Percentiles rank a stretch among this genome's conserved stretches.
phyloP scores from a whole-genome alignment of 768 basidiomycete genomes.

The Amanita muscaria region DNA sequence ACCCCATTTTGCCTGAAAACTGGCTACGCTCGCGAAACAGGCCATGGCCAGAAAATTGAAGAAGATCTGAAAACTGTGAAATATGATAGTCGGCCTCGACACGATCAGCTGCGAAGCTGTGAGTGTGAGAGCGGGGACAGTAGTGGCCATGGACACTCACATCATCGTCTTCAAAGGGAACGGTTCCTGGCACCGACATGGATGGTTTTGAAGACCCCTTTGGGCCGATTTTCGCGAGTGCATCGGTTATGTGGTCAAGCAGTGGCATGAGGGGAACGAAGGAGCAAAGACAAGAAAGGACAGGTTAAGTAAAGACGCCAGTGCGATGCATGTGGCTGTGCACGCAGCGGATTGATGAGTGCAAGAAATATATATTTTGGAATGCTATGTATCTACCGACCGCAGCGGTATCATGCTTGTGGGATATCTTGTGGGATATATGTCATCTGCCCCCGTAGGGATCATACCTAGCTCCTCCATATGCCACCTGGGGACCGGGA shows the following conservation, averaged over 20 bases:
- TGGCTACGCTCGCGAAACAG: slow-evolving; percentile 83
- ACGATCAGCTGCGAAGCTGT: slow-evolving; percentile 63
- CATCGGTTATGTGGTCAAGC: slow-evolving; percentile 48
- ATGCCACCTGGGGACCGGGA: slow-evolving; percentile 37
- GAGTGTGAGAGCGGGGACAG: slow-evolving; percentile 10
- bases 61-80: slow-evolving; percentile 73
- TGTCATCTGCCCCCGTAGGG: neutral
- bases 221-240: slow-evolving; percentile 38
- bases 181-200: slow-evolving; percentile 38
- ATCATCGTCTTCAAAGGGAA: slow-evolving; percentile 54
- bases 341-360: neutral
- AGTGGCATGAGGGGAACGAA: slow-evolving; percentile 36
- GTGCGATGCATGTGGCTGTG: neutral
- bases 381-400: neutral
- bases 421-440: too few species aligned
- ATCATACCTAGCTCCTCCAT: slow-evolving; percentile 20
- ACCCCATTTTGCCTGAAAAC: slow-evolving; percentile 78
- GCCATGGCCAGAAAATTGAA: slow-evolving; percentile 91
- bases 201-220: slow-evolving; percentile 31
- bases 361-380: too few species aligned
- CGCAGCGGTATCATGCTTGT: neutral
- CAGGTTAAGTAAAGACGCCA: neutral
- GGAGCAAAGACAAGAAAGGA: neutral
- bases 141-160: slow-evolving; percentile 37
- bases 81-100: slow-evolving; percentile 73